Base-by-base conservation (phyloP, 2,329 filamentous ascomycete species). In the Ustulina deusta region DNA sequence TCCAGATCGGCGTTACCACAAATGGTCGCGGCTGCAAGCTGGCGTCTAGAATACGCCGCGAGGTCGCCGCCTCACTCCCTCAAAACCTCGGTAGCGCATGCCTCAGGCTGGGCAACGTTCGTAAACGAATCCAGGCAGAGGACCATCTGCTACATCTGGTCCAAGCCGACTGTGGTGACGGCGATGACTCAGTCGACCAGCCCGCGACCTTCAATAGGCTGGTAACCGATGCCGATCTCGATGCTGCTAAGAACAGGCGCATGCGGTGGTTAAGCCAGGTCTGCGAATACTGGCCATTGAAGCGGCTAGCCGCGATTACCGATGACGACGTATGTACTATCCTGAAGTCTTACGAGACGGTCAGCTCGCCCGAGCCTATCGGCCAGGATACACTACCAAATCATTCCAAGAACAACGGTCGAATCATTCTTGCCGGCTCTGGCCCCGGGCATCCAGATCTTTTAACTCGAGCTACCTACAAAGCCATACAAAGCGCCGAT, bases 261-360 rank as follows among this genome's bases (percentile, higher is more conserved):
- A 94, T 97, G 84, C 88, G 96, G 65, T 99, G 96, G 96, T 84
- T 99, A 1, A 89, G 92, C 22, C 96, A 99, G 78, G 93, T 99
- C 60, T 99, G 96, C 85, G 96, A 99, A 83, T 99, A 99, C 81
- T 99, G 96, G 96, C 94, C 96, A 1, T 85, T 99, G 29, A 90
- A 90, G 70, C 89, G 92, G 20, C 86, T 99, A 1, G 93, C 94
- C 7, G 85, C 86, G 46, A 91, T 98, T 70, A 91, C 87, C 3
- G 93, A 97, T 74, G 86, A 86, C 9, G 94, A 98, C 73, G 89
- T 97, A 6, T 89, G 93, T 17, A 79, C 82, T 13, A 88, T 98
- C 0, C 85, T 99, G n/a, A 83, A 87, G 69, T 89, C 92, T 2
- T 97, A 97, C 75, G 82, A 85, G 5, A 76, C 71, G 10, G 58